A percentile compares a stretch with the other conserved stretches of the same genome.
These are phyloP conservation scores for Volvox africanus DNA, from an alignment of 139 green algal species.

Conservation along the genomic window DNA sequence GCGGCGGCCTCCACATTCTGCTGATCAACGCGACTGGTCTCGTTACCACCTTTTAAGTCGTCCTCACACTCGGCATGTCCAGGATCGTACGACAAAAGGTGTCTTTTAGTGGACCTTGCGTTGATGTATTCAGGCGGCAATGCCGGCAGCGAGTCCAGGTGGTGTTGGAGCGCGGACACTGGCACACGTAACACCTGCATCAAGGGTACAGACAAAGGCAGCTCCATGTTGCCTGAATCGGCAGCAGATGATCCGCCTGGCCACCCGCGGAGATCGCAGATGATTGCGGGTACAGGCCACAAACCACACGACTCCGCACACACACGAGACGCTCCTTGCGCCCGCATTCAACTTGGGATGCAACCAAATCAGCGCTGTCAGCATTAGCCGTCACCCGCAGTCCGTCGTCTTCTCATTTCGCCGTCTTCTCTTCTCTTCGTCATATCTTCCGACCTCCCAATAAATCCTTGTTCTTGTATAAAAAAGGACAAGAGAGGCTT, in stretches of 20 bases:
- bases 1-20: not conserved
- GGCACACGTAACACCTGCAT: conserved; percentile 20
- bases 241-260: not conserved
- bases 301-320: no score
- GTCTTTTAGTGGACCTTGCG: not conserved
- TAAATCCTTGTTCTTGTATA: no score
- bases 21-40: not conserved
- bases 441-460: no score
- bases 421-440: no score
- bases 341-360: no score
- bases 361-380: no score
- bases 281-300: no score
- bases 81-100: not conserved
- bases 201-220: not conserved
- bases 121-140: not conserved
- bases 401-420: no score
- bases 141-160: not conserved
- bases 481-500: no score
- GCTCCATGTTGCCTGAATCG: not conserved
- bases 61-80: not conserved
- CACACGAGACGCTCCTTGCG: no score
- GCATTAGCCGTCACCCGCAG: no score
- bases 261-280: no score
- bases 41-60: not conserved
- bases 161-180: not conserved